A percentile compares a stretch with the other conserved stretches of the same genome.
phyloP scores from a whole-genome alignment of 805 yeast genomes.

The Metschnikowia gelsemii region DNA sequence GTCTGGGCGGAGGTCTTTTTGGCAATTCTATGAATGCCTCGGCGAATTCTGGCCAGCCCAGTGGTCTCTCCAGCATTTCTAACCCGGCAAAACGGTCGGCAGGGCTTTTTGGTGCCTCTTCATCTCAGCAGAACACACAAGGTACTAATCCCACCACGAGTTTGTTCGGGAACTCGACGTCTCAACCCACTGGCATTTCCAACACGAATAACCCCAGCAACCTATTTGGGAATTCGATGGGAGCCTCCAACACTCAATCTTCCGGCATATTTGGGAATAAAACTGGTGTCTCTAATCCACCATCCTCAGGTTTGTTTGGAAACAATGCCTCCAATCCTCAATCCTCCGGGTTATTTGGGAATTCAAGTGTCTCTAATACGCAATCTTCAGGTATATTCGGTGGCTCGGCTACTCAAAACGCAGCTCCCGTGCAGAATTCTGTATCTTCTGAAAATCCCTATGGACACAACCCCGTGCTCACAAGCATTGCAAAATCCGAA shows the following conservation, averaged over 20 bases:
- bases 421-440: not conserved
- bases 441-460: constrained; percentile 27
- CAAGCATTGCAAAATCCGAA: constrained; percentile 22
- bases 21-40: constrained; percentile 15
- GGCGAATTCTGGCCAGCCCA: constrained; percentile 1
- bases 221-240: constrained; percentile 7
- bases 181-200: not conserved
- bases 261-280: constrained; percentile 14
- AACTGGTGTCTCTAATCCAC: not conserved
- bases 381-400: constrained; percentile 12
- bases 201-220: not conserved
- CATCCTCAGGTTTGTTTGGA: constrained; percentile 14
- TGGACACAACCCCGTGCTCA: constrained; percentile 27
- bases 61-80: constrained; percentile 26
- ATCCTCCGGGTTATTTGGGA: constrained; percentile 14
- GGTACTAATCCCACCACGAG: not conserved
- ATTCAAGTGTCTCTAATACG: too few species aligned
- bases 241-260: not conserved
- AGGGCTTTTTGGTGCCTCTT: constrained; percentile 12
- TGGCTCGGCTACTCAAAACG: not conserved
- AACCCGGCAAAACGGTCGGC: constrained; percentile 11
- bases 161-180: not conserved
- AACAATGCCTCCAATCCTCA: not conserved
- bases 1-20: constrained; percentile 27
- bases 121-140: not conserved